Conservation (phyloP, 495 filamentous ascomycete species). For the Xylaria bambusicola region DNA sequence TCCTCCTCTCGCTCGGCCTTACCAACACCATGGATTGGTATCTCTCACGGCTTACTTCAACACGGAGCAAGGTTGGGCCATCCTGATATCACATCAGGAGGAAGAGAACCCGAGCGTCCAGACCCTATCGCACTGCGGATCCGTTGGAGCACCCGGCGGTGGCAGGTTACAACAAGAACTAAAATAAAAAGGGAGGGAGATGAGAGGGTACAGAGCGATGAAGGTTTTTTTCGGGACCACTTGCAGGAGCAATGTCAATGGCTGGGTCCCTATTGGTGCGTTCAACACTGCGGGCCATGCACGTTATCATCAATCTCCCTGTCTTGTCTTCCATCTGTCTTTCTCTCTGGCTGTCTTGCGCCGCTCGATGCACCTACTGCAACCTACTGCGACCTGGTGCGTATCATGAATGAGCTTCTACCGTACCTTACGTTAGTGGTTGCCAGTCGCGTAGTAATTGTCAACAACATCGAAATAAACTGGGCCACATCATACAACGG, state of each 20-base stretch:
- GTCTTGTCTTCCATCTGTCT: not conserved
- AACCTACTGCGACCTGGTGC: constrained; percentile 7
- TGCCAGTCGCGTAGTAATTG: constrained; percentile 6
- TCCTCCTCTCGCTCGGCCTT: not conserved
- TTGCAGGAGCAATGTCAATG: constrained; percentile 12
- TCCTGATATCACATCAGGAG: constrained; percentile 3
- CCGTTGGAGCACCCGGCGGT: constrained; percentile 6
- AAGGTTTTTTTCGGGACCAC: constrained; percentile 17
- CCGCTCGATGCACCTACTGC: not conserved
- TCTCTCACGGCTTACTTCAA: constrained; percentile 1
- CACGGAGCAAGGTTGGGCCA: constrained; percentile 6
- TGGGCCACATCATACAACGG: not conserved
- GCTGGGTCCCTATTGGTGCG: constrained; percentile 21
- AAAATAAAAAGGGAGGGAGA: constrained; percentile 4
- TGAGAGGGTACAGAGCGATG: constrained; percentile 2
- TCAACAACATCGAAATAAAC: not conserved
- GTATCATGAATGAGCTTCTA: constrained; percentile 17
- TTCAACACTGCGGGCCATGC: constrained; percentile 12
- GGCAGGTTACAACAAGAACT: constrained; percentile 6
- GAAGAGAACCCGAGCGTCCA: constrained; percentile 8
- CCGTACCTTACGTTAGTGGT: constrained; percentile 17
- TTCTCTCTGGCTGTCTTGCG: no score
- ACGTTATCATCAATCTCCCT: constrained; percentile 6
- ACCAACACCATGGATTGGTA: not conserved
- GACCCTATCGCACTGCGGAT: constrained; percentile 12